A percentile compares a stretch with the other conserved stretches of the same genome.
Conservation (phyloP, 2,329 filamentous ascomycete genomes). For the Xylaria sp. region DNA sequence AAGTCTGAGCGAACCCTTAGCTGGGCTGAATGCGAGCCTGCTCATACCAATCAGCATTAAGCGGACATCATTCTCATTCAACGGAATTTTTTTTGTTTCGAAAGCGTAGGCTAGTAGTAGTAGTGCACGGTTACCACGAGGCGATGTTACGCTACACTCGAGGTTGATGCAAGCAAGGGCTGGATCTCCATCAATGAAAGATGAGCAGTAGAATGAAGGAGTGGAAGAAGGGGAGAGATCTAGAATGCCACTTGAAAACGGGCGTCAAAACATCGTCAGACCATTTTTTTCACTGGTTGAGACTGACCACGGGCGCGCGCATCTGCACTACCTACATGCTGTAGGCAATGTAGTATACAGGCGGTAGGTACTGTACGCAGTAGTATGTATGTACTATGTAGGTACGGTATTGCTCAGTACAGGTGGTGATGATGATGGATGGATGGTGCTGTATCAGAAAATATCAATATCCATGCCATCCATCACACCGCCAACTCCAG, state of each 20-base stretch:
- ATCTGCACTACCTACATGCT: neutral
- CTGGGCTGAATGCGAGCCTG: conserved; percentile 1
- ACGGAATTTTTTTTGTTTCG: conserved; percentile 10
- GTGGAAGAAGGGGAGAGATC: neutral
- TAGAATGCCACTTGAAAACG: conserved; percentile 14
- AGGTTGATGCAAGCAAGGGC: conserved; percentile 27
- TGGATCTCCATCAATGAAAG: conserved; percentile 24
- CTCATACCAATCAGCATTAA: conserved; percentile 4
- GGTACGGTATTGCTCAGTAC: neutral
- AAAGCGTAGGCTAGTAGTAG: neutral
- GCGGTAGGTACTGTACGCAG: neutral
- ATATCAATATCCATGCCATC: neutral
- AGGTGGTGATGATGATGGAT: neutral
- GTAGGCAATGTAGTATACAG: neutral
- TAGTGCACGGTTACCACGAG: conserved; percentile 2
- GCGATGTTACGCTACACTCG: conserved; percentile 16
- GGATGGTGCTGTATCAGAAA: conserved; percentile 7
- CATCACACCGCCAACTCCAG: conserved; percentile 37
- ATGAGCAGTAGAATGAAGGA: neutral
- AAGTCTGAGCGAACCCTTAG: conserved; percentile 4
- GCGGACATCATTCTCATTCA: conserved; percentile 14
- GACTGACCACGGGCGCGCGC: conserved; percentile 17
- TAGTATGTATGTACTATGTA: conserved; percentile 4
- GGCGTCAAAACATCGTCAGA: conserved; percentile 1
- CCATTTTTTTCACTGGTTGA: conserved; percentile 18